Evolutionary conservation across 2,329 filamentous ascomycete genomes (phyloP), one percentile per base, ranked within the genome.

Genomic region (Colletotrichum salicis): DNA sequence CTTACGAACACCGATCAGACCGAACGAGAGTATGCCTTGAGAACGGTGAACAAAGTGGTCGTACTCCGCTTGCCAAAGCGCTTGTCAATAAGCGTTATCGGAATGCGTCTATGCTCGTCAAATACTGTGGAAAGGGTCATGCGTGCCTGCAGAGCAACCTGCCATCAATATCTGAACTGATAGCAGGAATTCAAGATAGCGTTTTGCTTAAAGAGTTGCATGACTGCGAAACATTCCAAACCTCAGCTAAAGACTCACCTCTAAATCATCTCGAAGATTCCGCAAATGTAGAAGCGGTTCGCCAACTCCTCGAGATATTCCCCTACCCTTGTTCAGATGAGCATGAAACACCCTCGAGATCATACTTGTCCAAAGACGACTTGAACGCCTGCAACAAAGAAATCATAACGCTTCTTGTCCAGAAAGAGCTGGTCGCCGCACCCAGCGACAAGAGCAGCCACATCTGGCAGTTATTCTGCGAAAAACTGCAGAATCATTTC

Each of bases 31-130:
- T 3, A 2, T 4, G 66, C 66, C 29, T 52, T 68, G 5, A 51
- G 57, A n/a, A n/a, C 33, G 6, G 24, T 22, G 27, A 60, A 68
- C 35, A 37, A 31, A n/a, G 35, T 12, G 59, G 59, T 2, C 51
- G 29, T 35, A 68, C 66, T 12, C 51, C 59, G 22, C 31, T 68
- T 2, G 66, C 59, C 22, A n/a, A 22, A 3, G 66, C 66, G 1
- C 35, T 68, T 2, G 13, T 51, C n/a, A 35, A 15, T 1, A 8
- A 19, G 3, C 12, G 19, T 19, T 31, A 64, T 22, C 27, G 12
- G 6, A 37, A 31, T 27, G 54, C 54, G 4, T 41, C 10, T 5
- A 31, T 56, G 6, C 64, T 68, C 29, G n/a, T 64, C 1, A 22
- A 29, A 5, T 52, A n/a, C 7, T 64, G 60, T 2, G 8, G 3